phyloP scores from a whole-genome alignment of 257 asterid species.

The Fraxinus cuspidata region DNA sequence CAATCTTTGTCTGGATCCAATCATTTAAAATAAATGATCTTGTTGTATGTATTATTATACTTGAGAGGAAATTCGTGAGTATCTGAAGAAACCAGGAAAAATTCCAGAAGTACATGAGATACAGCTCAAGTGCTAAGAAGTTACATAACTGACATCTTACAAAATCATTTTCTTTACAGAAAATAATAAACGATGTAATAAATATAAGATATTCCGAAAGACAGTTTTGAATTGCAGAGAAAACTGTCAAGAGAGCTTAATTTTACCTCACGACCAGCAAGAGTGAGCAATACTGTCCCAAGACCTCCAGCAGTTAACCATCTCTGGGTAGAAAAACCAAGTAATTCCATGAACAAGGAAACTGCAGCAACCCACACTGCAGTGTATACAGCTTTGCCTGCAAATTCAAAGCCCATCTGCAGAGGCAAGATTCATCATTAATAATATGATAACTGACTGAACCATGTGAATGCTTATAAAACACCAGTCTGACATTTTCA shows the following conservation, averaged over 20 bases:
- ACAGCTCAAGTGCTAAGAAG: neutral
- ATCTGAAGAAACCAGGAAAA: constrained; percentile 53
- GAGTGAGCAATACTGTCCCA: constrained; percentile 95
- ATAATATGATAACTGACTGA: neutral
- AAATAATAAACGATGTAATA: neutral
- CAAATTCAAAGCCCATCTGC: constrained; percentile 98
- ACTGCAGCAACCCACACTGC: constrained; percentile 99
- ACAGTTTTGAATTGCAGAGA: neutral
- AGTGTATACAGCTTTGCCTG: constrained; percentile 85
- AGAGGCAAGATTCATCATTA: constrained; percentile 22
- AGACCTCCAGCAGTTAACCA: constrained; percentile 99
- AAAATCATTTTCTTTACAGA: neutral
- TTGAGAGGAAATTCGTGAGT: constrained; percentile 94
- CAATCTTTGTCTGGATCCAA: constrained; percentile 96
- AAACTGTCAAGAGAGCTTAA: neutral
- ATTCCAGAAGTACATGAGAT: neutral
- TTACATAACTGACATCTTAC: neutral
- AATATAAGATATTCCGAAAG: neutral
- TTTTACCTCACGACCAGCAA: constrained; percentile 97
- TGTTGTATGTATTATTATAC: constrained; percentile 94
- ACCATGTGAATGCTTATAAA: neutral
- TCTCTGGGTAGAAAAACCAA: constrained; percentile 95
- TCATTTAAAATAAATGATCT: constrained; percentile 86
- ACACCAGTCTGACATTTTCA: neutral
- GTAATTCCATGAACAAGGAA: constrained; percentile 93